phyloP scores from a whole-genome alignment of 805 yeast species.

The Cyberlindnera americana region DNA sequence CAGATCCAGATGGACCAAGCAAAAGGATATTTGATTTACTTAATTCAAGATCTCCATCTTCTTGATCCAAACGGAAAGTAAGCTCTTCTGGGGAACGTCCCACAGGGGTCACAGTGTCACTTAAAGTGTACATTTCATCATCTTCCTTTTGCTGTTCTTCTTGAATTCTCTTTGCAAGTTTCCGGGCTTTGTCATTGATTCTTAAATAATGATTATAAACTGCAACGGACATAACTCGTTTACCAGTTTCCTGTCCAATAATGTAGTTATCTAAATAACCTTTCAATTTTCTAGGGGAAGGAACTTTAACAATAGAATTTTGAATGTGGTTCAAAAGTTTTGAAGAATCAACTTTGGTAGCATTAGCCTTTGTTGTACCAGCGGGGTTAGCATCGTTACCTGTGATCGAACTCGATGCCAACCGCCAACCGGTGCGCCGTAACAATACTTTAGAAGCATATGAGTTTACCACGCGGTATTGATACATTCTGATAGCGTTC shows the following conservation, averaged over 20 bases:
- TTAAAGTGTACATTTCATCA: conserved; percentile 25
- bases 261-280: conserved; percentile 46
- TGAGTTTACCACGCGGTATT: neutral
- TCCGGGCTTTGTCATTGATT: conserved; percentile 38
- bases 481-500: neutral
- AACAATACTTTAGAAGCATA: neutral
- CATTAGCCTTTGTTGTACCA: neutral
- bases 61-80: conserved; percentile 23
- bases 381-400: neutral
- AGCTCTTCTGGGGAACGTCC: conserved; percentile 32
- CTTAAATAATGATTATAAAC: conserved; percentile 56
- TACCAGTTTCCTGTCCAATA: conserved; percentile 53
- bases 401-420: conserved; percentile 1
- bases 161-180: conserved; percentile 28
- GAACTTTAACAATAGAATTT: conserved; percentile 30
- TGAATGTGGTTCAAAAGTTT: conserved; percentile 10
- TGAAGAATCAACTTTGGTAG: neutral
- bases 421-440: neutral
- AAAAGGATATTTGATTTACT: conserved; percentile 54
- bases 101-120: conserved; percentile 22
- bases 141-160: conserved; percentile 28
- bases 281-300: conserved; percentile 46
- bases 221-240: conserved; percentile 57
- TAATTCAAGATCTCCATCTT: conserved; percentile 41
- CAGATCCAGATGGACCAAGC: conserved; percentile 61